Conservation (phyloP, 1,284 basidiomycete genomes). For the Trichosporon coremiiforme region DNA sequence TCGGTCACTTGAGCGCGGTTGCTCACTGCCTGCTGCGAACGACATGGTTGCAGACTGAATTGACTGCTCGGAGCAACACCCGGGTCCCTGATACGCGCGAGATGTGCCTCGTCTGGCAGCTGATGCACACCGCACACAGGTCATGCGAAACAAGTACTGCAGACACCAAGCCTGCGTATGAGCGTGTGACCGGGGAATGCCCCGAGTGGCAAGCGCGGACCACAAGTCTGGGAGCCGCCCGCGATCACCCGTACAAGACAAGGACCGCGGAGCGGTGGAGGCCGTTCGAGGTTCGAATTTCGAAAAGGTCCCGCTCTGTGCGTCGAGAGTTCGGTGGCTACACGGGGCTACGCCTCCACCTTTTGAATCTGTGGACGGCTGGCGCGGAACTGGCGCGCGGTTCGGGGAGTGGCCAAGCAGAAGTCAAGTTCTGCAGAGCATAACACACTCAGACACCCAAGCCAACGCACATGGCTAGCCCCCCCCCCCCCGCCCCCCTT, state of each 20-base stretch:
- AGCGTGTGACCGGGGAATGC: background rate
- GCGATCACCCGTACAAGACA: background rate
- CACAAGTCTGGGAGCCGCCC: background rate
- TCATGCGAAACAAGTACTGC: background rate
- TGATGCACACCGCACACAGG: background rate
- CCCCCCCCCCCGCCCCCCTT: background rate
- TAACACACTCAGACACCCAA: background rate
- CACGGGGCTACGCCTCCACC: constrained; percentile 8
- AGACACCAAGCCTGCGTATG: background rate
- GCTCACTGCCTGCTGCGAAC: background rate
- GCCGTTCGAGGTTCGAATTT: background rate
- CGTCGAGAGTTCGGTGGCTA: background rate
- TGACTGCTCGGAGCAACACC: background rate
- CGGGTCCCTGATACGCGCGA: no score
- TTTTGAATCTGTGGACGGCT: background rate
- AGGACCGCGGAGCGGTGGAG: background rate
- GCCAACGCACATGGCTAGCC: background rate
- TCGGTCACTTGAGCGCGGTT: background rate
- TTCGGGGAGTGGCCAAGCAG: constrained; percentile 6
- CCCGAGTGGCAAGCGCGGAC: background rate
- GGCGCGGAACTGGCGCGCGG: constrained; percentile 8
- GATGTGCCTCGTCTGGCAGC: no score
- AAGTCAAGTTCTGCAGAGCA: constrained; percentile 8
- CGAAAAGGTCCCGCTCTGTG: background rate
- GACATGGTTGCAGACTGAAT: background rate